A percentile compares a stretch with the other conserved stretches of the same genome.
phyloP scores from a whole-genome alignment of 371 early-diverging fungal genomes.

The Lichtheimia hyalospora region DNA sequence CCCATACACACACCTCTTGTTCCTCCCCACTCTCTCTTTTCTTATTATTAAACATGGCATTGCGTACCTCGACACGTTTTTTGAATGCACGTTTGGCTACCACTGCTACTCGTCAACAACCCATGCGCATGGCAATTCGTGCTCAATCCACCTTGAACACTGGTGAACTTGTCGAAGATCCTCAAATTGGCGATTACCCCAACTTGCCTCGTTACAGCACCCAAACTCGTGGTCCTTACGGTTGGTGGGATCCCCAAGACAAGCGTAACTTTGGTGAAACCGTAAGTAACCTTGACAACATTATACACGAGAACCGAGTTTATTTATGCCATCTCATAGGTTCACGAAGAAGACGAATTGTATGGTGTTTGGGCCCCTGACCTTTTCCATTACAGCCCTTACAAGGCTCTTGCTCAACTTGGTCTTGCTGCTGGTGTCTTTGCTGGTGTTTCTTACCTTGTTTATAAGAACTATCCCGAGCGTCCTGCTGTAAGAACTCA shows the following conservation, averaged over 20 bases:
- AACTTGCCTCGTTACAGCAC: constrained; percentile 62
- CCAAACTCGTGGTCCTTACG: constrained; percentile 57
- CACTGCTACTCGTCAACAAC: constrained; percentile 17
- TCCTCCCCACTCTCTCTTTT: no score
- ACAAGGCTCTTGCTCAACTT: constrained; percentile 55
- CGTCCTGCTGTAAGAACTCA: constrained; percentile 37
- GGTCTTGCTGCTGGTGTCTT: constrained; percentile 36
- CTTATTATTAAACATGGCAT: constrained; percentile 25
- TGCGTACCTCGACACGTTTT: constrained; percentile 45
- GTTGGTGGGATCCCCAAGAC: constrained; percentile 65
- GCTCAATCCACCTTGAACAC: constrained; percentile 52
- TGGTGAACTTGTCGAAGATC: constrained; percentile 49
- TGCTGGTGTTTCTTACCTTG: constrained; percentile 41
- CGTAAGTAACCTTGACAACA: constrained; percentile 28
- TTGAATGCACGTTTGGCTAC: constrained; percentile 38
- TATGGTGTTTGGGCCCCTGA: constrained; percentile 68
- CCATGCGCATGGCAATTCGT: constrained; percentile 31
- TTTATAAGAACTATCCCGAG: constrained; percentile 48
- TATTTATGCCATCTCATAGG: constrained; percentile 25
- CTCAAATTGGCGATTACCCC: constrained; percentile 69
- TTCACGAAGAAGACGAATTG: constrained; percentile 65
- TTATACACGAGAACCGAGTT: no score
- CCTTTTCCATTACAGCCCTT: constrained; percentile 56
- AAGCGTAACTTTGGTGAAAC: constrained; percentile 68
- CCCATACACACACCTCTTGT: no score